Evolutionary conservation across 257 asterid genomes (phyloP), one percentile per base, ranked within the genome.

Genomic region (Capsicum pubescens): DNA sequence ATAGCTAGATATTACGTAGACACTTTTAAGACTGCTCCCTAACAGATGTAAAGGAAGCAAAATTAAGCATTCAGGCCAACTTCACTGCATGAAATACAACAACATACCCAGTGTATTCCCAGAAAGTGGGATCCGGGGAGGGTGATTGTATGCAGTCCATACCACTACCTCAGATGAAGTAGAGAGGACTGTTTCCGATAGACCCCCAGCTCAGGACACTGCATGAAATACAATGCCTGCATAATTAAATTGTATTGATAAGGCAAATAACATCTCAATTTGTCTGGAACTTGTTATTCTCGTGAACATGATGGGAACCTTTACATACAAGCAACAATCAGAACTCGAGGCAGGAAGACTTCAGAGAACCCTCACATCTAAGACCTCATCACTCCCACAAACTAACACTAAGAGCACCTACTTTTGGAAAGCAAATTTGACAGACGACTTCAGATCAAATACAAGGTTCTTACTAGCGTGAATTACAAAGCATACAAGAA

Each of bases 321-420:
- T 44, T 26, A 26, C 12, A 50, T 50, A 74, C 61, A 52, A 76
- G 61, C 63, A 76, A 76, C 81, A 76, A 76, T 76, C 61, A 76
- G 46, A 74, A 21, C 1, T n/a, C 61, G 50, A 74, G 21, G 13
- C 61, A 50, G 13, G 19, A 50, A 13, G 19, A 21, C 5, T 74
- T 50, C 21, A 26, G 46, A 7, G 0, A 19, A 74, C 10, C 4
- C 81, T 50, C 50, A 76, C 21, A 74, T 13, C 21, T 12, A 26
- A 32, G 46, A 13, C 1, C 21, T 19, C 21, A 15, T 6, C 61
- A 60, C 19, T 21, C 81, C 12, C 46, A 74, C 81, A 21, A 74
- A 74, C 42, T 50, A 13, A 74, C 61, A 1, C 46, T 32, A 74
- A 50, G 3, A 74, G 60, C 44, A 48, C 59, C 80, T 21, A 74